A percentile compares a stretch with the other conserved stretches of the same genome.
phyloP scores from a whole-genome alignment of 140 eudicot genomes.

The Stevia rebaudiana region DNA sequence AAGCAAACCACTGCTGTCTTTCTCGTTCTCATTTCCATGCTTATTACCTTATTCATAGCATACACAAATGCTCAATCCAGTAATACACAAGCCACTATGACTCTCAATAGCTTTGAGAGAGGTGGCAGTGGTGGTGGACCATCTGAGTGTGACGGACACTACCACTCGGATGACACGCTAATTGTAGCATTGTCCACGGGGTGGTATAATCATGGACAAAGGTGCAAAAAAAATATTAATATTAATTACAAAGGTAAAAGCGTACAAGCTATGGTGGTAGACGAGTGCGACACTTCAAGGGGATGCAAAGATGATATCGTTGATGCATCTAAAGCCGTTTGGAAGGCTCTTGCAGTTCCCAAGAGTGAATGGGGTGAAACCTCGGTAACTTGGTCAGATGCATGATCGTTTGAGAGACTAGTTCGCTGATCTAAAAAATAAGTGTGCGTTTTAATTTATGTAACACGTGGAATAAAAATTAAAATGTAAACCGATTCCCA shows the following conservation, averaged over 20 bases:
- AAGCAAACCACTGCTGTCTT: neutral
- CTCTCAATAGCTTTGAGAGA: slow-evolving; percentile 30
- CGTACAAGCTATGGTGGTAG: slow-evolving; percentile 28
- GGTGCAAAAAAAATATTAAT: slow-evolving; percentile 19
- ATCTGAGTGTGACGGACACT: slow-evolving; percentile 27
- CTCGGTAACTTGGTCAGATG: slow-evolving; percentile 16
- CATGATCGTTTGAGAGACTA: neutral
- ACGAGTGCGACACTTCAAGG: slow-evolving; percentile 26
- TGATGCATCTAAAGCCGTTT: slow-evolving; percentile 28
- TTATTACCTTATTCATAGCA: neutral
- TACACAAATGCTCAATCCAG: slow-evolving; percentile 3
- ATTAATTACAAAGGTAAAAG: slow-evolving; percentile 21
- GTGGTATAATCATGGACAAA: slow-evolving; percentile 26
- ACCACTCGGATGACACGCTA: slow-evolving; percentile 21
- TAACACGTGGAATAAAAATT: neutral
- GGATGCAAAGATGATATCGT: slow-evolving; percentile 29
- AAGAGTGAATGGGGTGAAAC: slow-evolving; percentile 11
- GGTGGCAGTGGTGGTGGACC: slow-evolving; percentile 37
- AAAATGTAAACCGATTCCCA: too few relatives aligned
- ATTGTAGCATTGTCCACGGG: slow-evolving; percentile 27
- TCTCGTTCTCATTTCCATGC: slow-evolving; percentile 5
- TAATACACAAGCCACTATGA: slow-evolving; percentile 15
- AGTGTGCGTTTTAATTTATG: neutral
- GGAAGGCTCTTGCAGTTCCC: slow-evolving; percentile 18
- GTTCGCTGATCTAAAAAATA: neutral